Conservation (phyloP, 2,329 filamentous ascomycete species). For the Xylaria sp. region DNA sequence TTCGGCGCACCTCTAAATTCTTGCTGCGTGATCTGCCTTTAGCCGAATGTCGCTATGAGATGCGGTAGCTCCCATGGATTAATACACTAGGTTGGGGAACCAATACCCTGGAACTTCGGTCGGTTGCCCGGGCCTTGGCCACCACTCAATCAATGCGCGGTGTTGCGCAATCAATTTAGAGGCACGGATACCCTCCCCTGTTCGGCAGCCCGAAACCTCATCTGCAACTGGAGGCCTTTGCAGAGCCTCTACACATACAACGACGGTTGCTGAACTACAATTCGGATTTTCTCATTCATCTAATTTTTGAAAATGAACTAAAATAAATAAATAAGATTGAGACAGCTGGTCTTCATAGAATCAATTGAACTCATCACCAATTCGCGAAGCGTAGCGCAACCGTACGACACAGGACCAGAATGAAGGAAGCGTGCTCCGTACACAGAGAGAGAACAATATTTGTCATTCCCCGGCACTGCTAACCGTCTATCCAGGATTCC, state of each 20-base stretch:
- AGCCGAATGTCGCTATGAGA: constrained; percentile 50
- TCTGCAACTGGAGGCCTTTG: background rate
- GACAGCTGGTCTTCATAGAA: background rate
- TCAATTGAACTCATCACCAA: background rate
- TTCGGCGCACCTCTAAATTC: constrained; percentile 24
- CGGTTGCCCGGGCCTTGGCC: constrained; percentile 49
- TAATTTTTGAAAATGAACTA: background rate
- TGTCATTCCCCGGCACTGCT: background rate
- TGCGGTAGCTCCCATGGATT: constrained; percentile 38
- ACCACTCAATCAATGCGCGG: constrained; percentile 29
- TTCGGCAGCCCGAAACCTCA: constrained; percentile 22
- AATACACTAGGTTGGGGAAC: constrained; percentile 28
- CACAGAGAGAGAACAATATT: background rate
- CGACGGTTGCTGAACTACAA: background rate
- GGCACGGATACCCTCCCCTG: constrained; percentile 31
- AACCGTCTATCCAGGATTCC: background rate
- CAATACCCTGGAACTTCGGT: constrained; percentile 52
- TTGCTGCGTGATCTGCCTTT: constrained; percentile 55
- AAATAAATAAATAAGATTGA: no score
- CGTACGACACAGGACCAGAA: background rate
- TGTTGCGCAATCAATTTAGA: constrained; percentile 30
- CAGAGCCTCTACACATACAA: constrained; percentile 4
- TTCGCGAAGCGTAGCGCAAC: background rate
- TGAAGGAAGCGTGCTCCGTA: background rate
- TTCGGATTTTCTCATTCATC: background rate